These are phyloP conservation scores for Ustilaginoidea virens DNA, from an alignment of 2,329 filamentous ascomycete species.

Conservation along the genomic window DNA sequence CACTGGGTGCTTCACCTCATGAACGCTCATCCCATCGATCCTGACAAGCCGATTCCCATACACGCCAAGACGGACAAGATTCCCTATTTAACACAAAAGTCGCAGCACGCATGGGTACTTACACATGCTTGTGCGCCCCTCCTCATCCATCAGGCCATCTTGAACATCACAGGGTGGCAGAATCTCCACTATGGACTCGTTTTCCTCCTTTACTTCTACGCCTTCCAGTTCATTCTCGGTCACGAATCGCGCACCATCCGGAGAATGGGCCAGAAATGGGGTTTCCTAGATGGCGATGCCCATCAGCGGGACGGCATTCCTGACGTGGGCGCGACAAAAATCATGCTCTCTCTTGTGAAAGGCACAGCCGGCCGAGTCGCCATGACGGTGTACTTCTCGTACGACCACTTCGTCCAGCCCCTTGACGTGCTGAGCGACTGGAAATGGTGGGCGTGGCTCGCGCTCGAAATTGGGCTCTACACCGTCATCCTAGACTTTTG, in stretches of 20 bases:
- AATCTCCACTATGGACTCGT: background rate
- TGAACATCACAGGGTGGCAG: background rate
- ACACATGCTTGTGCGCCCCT: conserved; percentile 21
- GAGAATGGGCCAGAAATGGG: conserved; percentile 19
- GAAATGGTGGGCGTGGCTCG: conserved; percentile 17
- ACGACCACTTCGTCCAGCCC: conserved; percentile 9
- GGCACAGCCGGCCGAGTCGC: conserved; percentile 17
- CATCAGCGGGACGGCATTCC: conserved; percentile 22
- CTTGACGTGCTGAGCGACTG: conserved; percentile 4
- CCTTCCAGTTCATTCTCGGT: conserved; percentile 3
- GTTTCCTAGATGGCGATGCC: conserved; percentile 27
- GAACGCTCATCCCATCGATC: background rate
- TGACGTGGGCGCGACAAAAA: conserved; percentile 20
- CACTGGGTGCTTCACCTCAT: conserved; percentile 1
- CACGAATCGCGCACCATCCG: conserved; percentile 7
- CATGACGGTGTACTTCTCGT: conserved; percentile 11
- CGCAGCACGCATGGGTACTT: conserved; percentile 23
- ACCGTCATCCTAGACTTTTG: conserved; percentile 27
- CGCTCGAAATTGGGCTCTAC: conserved; percentile 23
- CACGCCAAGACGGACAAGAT: conserved; percentile 3
- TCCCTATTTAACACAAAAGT: conserved; percentile 19
- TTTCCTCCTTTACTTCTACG: conserved; percentile 1
- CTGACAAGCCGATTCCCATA: conserved; percentile 1
- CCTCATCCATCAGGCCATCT: conserved; percentile 17
- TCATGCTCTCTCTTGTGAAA: conserved; percentile 16